Conservation (phyloP, 768 basidiomycete species). For the Kwoniella bestiolae region DNA sequence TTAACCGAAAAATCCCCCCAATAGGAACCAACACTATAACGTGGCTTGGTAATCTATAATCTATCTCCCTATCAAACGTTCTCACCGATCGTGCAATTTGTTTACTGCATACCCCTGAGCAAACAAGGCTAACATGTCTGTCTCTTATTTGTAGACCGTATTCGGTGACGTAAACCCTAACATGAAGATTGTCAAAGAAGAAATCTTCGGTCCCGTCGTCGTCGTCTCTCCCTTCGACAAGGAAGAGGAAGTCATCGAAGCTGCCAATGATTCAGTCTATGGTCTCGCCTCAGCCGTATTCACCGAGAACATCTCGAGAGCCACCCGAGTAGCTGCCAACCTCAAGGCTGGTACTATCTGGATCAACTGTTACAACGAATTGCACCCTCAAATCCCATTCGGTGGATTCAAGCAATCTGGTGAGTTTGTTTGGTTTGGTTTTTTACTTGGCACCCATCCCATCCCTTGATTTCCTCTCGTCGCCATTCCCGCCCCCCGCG, state of each 20-base stretch:
- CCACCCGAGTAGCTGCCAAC: conserved; percentile 71
- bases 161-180: conserved; percentile 71
- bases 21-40: not conserved
- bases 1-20: conserved; percentile 1
- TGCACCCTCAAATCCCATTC: conserved; percentile 85
- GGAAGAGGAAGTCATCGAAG: conserved; percentile 70
- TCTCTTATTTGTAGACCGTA: conserved; percentile 62
- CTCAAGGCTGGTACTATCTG: conserved; percentile 74
- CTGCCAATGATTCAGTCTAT: conserved; percentile 87
- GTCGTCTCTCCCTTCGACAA: conserved; percentile 80
- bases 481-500: not conserved
- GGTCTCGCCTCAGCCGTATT: conserved; percentile 82
- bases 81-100: not conserved
- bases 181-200: conserved; percentile 82
- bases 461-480: not conserved
- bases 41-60: not conserved
- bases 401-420: conserved; percentile 86
- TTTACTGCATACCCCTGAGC: not conserved
- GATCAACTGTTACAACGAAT: conserved; percentile 54
- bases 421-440: conserved; percentile 13
- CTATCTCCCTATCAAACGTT: not conserved
- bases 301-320: conserved; percentile 75
- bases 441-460: not conserved
- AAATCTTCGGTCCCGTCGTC: conserved; percentile 96
- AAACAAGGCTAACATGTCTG: not conserved